These are phyloP conservation scores for Daphne laureola DNA, from an alignment of 441 rosid species.

Conservation along the genomic window DNA sequence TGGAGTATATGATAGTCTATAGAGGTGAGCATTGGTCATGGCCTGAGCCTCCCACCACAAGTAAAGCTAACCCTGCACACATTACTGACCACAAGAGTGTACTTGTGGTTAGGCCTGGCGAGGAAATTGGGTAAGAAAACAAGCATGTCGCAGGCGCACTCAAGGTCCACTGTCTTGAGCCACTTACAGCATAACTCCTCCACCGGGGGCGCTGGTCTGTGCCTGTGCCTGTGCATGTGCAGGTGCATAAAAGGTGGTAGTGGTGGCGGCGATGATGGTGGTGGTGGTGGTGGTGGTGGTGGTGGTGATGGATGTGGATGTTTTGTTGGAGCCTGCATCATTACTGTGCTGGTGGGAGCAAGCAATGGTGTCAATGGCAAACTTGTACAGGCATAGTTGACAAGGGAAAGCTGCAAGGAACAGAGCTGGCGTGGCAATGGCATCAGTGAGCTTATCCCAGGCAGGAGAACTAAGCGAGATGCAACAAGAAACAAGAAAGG, in stretches of 20 bases:
- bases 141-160: constrained; percentile 14
- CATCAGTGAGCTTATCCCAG: not conserved
- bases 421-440: constrained; percentile 7
- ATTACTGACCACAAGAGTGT: constrained; percentile 3
- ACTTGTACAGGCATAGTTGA: constrained; percentile 11
- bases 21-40: not conserved
- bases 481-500: too few relatives aligned
- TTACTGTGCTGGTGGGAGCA: not conserved
- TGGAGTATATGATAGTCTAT: too few relatives aligned
- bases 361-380: not conserved
- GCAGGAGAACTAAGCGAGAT: too few relatives aligned
- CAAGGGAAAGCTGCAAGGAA: constrained; percentile 4
- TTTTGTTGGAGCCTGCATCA: not conserved
- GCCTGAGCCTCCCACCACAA: constrained; percentile 9
- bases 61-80: constrained; percentile 3
- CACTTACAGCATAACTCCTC: constrained; percentile 11
- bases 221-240: not conserved
- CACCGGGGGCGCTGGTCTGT: not conserved
- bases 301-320: not conserved
- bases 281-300: not conserved
- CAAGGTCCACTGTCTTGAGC: constrained; percentile 9
- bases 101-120: constrained; percentile 11
- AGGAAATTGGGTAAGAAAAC: constrained; percentile 14
- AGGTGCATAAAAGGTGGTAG: not conserved
- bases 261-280: not conserved